A percentile compares a stretch with the other conserved stretches of the same genome.
Evolutionary conservation across 2,329 filamentous ascomycete species (phyloP).

Genomic region (Nigrospora sphaerica): DNA sequence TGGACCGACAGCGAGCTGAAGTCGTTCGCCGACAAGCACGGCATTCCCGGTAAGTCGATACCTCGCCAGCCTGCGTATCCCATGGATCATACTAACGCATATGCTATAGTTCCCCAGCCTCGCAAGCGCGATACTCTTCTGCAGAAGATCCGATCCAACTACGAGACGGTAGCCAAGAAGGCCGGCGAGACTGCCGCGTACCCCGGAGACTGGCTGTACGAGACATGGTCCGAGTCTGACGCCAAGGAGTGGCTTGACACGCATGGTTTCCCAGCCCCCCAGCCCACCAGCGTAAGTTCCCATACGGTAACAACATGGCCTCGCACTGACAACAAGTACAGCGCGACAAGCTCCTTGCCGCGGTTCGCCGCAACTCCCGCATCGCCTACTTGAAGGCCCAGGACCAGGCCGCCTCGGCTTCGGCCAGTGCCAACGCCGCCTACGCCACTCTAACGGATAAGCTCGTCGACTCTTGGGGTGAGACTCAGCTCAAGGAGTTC

Average conservation of each 20-base stretch:
- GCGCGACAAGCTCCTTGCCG: slow-evolving; percentile 83
- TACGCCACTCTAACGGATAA: slow-evolving; percentile 73
- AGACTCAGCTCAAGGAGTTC: slow-evolving; percentile 84
- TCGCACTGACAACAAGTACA: slow-evolving; percentile 14
- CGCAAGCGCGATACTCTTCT: slow-evolving; percentile 78
- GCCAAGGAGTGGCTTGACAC: slow-evolving; percentile 90
- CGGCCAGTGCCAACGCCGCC: slow-evolving; percentile 59
- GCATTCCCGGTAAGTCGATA: slow-evolving; percentile 57
- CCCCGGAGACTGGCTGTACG: slow-evolving; percentile 91
- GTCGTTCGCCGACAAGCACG: slow-evolving; percentile 82
- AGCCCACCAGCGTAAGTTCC: slow-evolving; percentile 55
- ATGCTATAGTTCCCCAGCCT: slow-evolving; percentile 63
- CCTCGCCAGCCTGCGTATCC: not conserved
- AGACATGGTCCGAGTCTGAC: slow-evolving; percentile 86
- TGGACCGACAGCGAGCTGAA: slow-evolving; percentile 94
- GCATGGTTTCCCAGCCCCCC: slow-evolving; percentile 77
- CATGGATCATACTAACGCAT: not conserved
- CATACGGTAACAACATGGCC: no score
- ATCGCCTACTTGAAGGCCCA: slow-evolving; percentile 65
- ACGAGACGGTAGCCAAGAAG: slow-evolving; percentile 69
- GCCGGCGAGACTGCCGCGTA: slow-evolving; percentile 72
- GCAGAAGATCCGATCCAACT: slow-evolving; percentile 70
- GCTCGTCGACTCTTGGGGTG: slow-evolving; percentile 84
- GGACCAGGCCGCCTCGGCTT: slow-evolving; percentile 51
- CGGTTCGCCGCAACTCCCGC: slow-evolving; percentile 84